phyloP scores from a whole-genome alignment of 1,139 yeast genomes.

The Debaryomyces nepalensis region DNA sequence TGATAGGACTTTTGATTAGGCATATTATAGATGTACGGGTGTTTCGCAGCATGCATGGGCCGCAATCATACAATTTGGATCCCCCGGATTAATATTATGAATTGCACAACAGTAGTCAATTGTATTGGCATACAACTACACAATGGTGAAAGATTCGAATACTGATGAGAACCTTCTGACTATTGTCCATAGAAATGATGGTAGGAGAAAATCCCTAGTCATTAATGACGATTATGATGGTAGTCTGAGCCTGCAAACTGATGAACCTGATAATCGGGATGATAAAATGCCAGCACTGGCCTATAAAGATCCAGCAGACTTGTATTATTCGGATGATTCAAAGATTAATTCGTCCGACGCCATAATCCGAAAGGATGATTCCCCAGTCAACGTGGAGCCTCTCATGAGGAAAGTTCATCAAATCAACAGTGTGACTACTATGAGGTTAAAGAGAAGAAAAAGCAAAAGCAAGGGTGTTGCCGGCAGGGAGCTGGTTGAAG shows the following conservation, averaged over 20 bases:
- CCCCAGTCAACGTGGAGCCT: not conserved
- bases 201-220: slow-evolving; percentile 27
- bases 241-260: too few relatives aligned
- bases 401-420: slow-evolving; percentile 2
- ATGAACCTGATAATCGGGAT: too few relatives aligned
- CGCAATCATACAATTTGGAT: too few relatives aligned
- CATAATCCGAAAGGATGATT: not conserved
- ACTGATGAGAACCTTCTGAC: slow-evolving; percentile 29
- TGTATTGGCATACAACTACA: not conserved
- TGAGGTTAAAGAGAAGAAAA: slow-evolving; percentile 10
- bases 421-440: slow-evolving; percentile 3
- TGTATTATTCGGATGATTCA: not conserved
- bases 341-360: not conserved
- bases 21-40: not conserved
- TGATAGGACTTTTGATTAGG: too few relatives aligned
- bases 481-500: not conserved
- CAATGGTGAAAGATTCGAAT: slow-evolving; percentile 14
- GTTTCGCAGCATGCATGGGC: too few relatives aligned
- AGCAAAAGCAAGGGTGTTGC: not conserved
- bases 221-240: slow-evolving; percentile 28
- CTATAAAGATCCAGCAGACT: not conserved
- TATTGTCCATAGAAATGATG: slow-evolving; percentile 27
- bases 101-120: too few relatives aligned
- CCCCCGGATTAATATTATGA: too few relatives aligned
- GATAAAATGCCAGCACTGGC: too few relatives aligned